Evolutionary conservation across 176 grass and related monocot genomes (phyloP), one percentile per base, ranked within the genome.

Genomic region (Rhynchospora tenuis): DNA sequence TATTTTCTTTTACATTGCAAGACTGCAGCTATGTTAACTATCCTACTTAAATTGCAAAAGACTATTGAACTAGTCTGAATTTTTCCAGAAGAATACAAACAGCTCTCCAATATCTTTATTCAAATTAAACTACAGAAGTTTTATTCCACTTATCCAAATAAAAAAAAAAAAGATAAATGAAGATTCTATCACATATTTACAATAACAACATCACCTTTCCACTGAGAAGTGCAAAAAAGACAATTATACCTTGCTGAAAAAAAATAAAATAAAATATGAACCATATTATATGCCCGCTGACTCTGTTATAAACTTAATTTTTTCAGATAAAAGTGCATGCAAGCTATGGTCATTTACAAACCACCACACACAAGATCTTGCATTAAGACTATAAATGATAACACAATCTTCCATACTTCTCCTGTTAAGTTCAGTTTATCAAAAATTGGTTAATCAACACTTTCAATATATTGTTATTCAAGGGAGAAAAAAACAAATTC

Each of bases 221-320:
- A 14, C 66, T 64, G 2, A 64, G 10, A 64, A 64, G 23, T 64
- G 60, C 7, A 13, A 64, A 64, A 64, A 71, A 43, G 42, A 43
- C 4, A 70, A 33, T 17, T 70, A 70, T 71, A 71, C 66, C 12
- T 77, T 64, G 43, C 78, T 51, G 19, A 16, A 76, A 24, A 56
- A 89, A 44, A 50, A 77, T 69, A 78, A 80, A 2, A 77, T 67
- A 67, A 58, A 12, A 19, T 23, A 54, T 9, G 13, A 59, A 56
- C 57, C 46, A n/a, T 45, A 67, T 9, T 23, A 62, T 27, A 31
- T 54, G 79, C 24, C 22, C 29, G 20, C 67, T 59, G 7, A 61
- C 19, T 61, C 59, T 24, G 59, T 59, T 59, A 19, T 59, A 59
- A n/a, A 59, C 16, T 59, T 59, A 59, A 20, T n/a, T 59, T 59